Conservation (phyloP, 1,284 basidiomycete species). For the Fomitiporia mediterranea region DNA sequence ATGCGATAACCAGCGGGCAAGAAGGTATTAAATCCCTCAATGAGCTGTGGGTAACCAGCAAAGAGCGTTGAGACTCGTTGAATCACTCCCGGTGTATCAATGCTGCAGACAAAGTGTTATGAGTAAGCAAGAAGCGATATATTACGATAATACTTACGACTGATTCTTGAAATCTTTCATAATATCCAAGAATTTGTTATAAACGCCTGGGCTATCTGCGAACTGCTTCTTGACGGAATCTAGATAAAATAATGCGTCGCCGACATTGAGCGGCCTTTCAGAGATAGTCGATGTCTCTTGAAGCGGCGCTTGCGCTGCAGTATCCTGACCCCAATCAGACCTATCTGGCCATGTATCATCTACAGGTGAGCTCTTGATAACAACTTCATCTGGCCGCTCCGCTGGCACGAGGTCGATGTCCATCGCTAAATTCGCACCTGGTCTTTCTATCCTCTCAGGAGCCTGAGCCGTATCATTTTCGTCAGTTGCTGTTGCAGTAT, state of each 20-base stretch:
- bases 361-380: slow-evolving; percentile 5
- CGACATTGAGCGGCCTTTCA: slow-evolving; percentile 57
- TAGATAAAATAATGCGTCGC: slow-evolving; percentile 91
- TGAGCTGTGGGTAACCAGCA: slow-evolving; percentile 84
- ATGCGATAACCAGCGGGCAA: slow-evolving; percentile 93
- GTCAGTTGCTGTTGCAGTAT: neutral
- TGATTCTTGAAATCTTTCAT: slow-evolving; percentile 99
- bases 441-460: neutral
- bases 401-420: neutral
- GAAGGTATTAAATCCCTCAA: slow-evolving; percentile 98
- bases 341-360: slow-evolving; percentile 7
- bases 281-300: neutral
- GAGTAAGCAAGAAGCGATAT: slow-evolving; percentile 13
- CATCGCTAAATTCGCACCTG: neutral
- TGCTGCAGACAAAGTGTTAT: slow-evolving; percentile 44
- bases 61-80: slow-evolving; percentile 92
- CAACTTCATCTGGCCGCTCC: neutral
- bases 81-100: slow-evolving; percentile 97
- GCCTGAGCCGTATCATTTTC: neutral
- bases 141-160: slow-evolving; percentile 46
- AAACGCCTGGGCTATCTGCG: slow-evolving; percentile 83
- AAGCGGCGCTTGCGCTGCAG: neutral
- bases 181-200: slow-evolving; percentile 93
- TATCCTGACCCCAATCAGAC: neutral
- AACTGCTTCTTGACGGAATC: slow-evolving; percentile 93